Base-by-base conservation (phyloP, 441 rosid species). In the Gossypium gossypioides region DNA sequence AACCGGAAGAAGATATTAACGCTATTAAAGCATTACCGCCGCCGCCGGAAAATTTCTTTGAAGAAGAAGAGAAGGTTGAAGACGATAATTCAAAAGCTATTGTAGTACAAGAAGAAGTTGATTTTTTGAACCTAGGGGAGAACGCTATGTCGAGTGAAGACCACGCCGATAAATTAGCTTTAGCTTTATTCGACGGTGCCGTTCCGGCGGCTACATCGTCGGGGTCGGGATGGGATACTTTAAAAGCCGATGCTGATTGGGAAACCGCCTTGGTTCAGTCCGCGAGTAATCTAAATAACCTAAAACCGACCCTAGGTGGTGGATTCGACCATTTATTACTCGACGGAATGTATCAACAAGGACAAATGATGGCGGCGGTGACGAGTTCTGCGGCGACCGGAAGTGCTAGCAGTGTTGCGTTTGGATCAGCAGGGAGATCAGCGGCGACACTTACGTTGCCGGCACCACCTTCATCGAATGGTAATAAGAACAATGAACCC, bases 251-350 rank as follows among this genome's bases (percentile, higher is more conserved):
- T 0, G 68, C 79, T 1, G 91, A 89, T 72, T 94, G 98, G 98
- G 97, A 92, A 75, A 77, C 86, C 13, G 81, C 92, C 9, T 81
- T 94, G 73, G 91, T 94, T 54, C 89, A 90, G 73, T 80, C 98
- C 12, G 89, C 88, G 5, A 87, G 91, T 71, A 78, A 73, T 37
- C 74, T 94, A 64, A 72, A 84, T 0, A 73, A 61, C 29, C 89
- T 80, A 52, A 78, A 64, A 19, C 60, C 81, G 1, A 40, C 77
- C 10, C 82, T 87, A 6, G 85, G 77, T 0, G 93, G 93, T 1
- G 89, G 91, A 4, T 81, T 89, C n/a, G 85, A 87, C 72, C 78
- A 51, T 78, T 25, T 86, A 71, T 63, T 87, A 69, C 86, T 89
- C 0, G 86, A 87, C 21, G 89, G 91, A 1, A 86, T 89, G 91